Percentiles rank a stretch among this genome's conserved stretches.
These are phyloP conservation scores for Tuber microsphaerosporum DNA, from an alignment of 495 filamentous ascomycete species.

Conservation along the genomic window DNA sequence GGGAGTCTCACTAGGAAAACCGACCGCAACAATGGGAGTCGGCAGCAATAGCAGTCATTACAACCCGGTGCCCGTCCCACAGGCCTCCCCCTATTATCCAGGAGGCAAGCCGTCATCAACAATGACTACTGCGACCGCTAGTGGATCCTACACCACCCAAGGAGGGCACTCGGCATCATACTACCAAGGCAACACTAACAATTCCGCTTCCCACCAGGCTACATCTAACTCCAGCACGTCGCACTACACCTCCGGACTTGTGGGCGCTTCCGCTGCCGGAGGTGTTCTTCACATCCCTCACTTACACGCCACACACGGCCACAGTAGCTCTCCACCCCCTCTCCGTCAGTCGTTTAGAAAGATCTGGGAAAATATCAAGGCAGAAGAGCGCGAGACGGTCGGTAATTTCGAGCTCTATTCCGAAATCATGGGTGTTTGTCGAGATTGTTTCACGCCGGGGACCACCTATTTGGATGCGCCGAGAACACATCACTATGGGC, in stretches of 20 bases:
- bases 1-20: neutral
- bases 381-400: slow-evolving; percentile 57
- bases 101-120: neutral
- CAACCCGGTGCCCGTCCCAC: slow-evolving; percentile 31
- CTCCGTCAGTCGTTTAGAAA: slow-evolving; percentile 34
- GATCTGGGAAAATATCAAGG: slow-evolving; percentile 30
- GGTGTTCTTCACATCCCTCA: slow-evolving; percentile 7
- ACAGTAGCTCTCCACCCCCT: slow-evolving; percentile 28
- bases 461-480: slow-evolving; percentile 57
- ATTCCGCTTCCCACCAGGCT: slow-evolving; percentile 1
- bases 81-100: slow-evolving; percentile 26
- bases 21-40: slow-evolving; percentile 1
- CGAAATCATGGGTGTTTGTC: slow-evolving; percentile 63
- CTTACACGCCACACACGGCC: slow-evolving; percentile 22
- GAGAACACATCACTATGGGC: slow-evolving; percentile 55
- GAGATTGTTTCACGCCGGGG: slow-evolving; percentile 60
- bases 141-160: neutral
- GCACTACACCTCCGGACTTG: slow-evolving; percentile 4
- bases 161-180: slow-evolving; percentile 11
- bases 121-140: neutral
- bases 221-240: slow-evolving; percentile 8
- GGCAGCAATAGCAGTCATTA: slow-evolving; percentile 9
- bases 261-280: slow-evolving; percentile 10
- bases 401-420: slow-evolving; percentile 67
- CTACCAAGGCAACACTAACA: slow-evolving; percentile 11